A percentile compares a stretch with the other conserved stretches of the same genome.
Evolutionary conservation across 2,329 filamentous ascomycete species (phyloP).

Genomic region (Microsporum canis): DNA sequence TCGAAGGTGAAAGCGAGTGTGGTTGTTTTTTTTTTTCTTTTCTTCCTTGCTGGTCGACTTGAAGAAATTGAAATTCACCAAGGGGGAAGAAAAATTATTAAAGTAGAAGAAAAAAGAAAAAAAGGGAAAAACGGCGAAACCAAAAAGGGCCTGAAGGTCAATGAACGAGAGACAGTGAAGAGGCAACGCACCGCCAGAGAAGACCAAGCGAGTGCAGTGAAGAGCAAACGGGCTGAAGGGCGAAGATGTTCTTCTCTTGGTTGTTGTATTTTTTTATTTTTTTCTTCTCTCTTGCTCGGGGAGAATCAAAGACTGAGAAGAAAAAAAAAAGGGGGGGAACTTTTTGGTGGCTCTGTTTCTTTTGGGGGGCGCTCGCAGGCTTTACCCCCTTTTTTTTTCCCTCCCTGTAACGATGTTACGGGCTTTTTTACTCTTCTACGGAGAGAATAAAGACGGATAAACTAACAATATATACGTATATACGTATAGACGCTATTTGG

Average conservation of each 20-base stretch:
- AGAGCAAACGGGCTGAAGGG: slow-evolving; percentile 7
- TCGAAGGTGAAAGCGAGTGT: slow-evolving; percentile 5
- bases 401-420: neutral
- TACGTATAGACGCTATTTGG: neutral
- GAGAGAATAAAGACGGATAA: too few species aligned
- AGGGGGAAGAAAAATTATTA: neutral
- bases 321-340: neutral
- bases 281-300: neutral
- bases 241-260: too few species aligned
- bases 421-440: too few species aligned
- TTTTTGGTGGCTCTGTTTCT: neutral
- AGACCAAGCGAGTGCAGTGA: slow-evolving; percentile 24
- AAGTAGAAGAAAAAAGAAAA: neutral
- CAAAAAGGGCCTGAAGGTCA: neutral
- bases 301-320: neutral
- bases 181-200: slow-evolving; percentile 15
- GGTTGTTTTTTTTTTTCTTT: too few species aligned
- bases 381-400: neutral
- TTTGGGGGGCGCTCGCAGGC: neutral
- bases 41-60: too few species aligned
- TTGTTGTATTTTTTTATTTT: too few species aligned
- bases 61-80: neutral
- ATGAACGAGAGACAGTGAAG: slow-evolving; percentile 10
- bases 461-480: too few species aligned
- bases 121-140: neutral